A percentile compares a stretch with the other conserved stretches of the same genome.
Conservation (phyloP, 179 eudicot species). For the Spergularia azorica region DNA sequence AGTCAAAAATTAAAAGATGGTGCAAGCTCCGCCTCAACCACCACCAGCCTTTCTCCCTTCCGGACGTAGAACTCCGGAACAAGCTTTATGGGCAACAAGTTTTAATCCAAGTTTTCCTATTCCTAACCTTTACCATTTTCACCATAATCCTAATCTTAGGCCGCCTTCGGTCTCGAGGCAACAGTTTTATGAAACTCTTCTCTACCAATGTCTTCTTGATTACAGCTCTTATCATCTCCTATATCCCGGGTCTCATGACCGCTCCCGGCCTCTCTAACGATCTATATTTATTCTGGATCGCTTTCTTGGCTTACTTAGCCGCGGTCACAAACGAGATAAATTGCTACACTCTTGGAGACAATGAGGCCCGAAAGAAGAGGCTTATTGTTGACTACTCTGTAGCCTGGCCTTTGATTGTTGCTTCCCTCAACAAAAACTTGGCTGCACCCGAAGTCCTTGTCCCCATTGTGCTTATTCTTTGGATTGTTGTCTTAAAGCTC, state of each 20-base stretch:
- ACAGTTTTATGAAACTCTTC: neutral
- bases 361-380: slow-evolving; percentile 9
- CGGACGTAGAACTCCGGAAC: neutral
- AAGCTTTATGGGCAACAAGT: neutral
- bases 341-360: slow-evolving; percentile 16
- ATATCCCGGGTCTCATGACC: slow-evolving; percentile 9
- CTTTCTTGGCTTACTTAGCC: slow-evolving; percentile 16
- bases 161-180: slow-evolving; percentile 14
- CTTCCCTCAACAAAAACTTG: slow-evolving; percentile 1
- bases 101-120: neutral
- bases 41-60: slow-evolving; percentile 1
- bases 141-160: neutral
- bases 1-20: slow-evolving; percentile 2
- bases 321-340: slow-evolving; percentile 15
- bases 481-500: slow-evolving; percentile 3
- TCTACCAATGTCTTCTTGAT: neutral
- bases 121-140: neutral
- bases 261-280: neutral
- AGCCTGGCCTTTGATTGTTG: slow-evolving; percentile 2
- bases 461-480: neutral
- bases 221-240: neutral
- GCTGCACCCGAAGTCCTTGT: slow-evolving; percentile 9
- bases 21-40: neutral
- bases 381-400: slow-evolving; percentile 2
- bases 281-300: slow-evolving; percentile 9